These are phyloP conservation scores for Suhomyces bolitotheri DNA, from an alignment of 1,139 yeast species.

Conservation along the genomic window DNA sequence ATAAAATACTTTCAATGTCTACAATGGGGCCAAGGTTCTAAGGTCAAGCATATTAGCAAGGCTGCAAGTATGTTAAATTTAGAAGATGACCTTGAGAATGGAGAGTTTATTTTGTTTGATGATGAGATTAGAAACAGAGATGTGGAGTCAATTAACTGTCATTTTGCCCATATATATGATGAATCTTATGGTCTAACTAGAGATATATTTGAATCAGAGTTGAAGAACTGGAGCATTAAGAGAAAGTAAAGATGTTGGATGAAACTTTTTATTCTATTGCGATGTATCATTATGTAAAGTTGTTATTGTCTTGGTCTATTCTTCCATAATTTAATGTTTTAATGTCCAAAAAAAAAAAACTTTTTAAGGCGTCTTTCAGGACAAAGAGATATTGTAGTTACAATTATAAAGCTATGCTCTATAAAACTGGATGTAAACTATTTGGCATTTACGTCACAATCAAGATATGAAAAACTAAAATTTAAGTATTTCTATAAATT, in stretches of 20 bases:
- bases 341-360: slow-evolving; percentile 11
- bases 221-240: slow-evolving; percentile 35
- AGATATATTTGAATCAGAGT: slow-evolving; percentile 44
- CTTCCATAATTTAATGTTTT: background rate
- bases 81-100: slow-evolving; percentile 41
- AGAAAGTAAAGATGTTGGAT: too few species aligned
- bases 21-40: slow-evolving; percentile 72
- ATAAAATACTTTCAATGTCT: slow-evolving; percentile 49
- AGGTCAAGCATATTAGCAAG: slow-evolving; percentile 55
- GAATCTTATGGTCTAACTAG: slow-evolving; percentile 52
- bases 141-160: slow-evolving; percentile 61
- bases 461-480: too few species aligned
- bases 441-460: too few species aligned
- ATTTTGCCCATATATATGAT: slow-evolving; percentile 53
- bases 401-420: too few species aligned
- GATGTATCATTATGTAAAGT: too few species aligned
- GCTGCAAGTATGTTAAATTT: slow-evolving; percentile 44
- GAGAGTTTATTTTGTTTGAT: slow-evolving; percentile 64
- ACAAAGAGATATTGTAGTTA: too few species aligned
- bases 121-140: slow-evolving; percentile 70
- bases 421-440: too few species aligned
- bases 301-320: too few species aligned
- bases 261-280: too few species aligned
- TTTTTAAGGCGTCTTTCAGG: too few species aligned
- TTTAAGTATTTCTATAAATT: too few species aligned